Evolutionary conservation across 1,284 basidiomycete genomes (phyloP).

Genomic region (Paramarasmius palmivorus): DNA sequence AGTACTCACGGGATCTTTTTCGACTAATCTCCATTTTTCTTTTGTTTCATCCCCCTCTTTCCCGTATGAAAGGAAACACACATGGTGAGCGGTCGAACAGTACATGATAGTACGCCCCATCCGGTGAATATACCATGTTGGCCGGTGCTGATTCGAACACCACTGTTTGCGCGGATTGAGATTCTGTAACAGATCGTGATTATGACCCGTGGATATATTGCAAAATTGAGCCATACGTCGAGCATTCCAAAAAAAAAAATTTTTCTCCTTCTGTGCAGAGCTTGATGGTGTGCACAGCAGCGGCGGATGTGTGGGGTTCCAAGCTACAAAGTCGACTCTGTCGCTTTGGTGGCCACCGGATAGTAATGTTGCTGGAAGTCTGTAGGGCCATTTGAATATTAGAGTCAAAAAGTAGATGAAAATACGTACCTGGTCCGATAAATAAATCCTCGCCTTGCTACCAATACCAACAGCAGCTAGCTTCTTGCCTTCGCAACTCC

Average conservation of each 20-base stretch:
- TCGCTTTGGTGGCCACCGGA: slow-evolving; percentile 63
- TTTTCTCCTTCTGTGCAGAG: slow-evolving; percentile 59
- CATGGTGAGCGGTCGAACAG: slow-evolving; percentile 53
- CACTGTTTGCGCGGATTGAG: slow-evolving; percentile 59
- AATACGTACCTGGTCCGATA: slow-evolving; percentile 72
- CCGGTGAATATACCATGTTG: slow-evolving; percentile 69
- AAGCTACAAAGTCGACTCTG: slow-evolving; percentile 74
- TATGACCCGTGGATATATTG: neutral
- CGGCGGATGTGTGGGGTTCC: slow-evolving; percentile 83
- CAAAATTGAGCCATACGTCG: slow-evolving; percentile 53
- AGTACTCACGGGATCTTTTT: slow-evolving; percentile 48
- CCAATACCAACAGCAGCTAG: slow-evolving; percentile 78
- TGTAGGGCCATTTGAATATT: neutral
- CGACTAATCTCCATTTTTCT: slow-evolving; percentile 56
- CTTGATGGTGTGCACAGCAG: slow-evolving; percentile 68
- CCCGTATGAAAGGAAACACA: slow-evolving; percentile 58
- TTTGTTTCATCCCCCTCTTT: slow-evolving; percentile 57
- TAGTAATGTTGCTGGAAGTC: slow-evolving; percentile 72
- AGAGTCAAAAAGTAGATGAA: too few relatives aligned
- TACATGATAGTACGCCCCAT: slow-evolving; percentile 67
- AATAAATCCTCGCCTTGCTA: slow-evolving; percentile 73
- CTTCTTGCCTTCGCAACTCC: slow-evolving; percentile 80
- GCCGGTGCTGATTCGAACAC: slow-evolving; percentile 56
- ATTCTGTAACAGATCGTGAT: slow-evolving; percentile 47
- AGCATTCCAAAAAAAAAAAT: slow-evolving; percentile 82